Base-by-base conservation (phyloP, 768 basidiomycete genomes). In the Tremella mesenterica region DNA sequence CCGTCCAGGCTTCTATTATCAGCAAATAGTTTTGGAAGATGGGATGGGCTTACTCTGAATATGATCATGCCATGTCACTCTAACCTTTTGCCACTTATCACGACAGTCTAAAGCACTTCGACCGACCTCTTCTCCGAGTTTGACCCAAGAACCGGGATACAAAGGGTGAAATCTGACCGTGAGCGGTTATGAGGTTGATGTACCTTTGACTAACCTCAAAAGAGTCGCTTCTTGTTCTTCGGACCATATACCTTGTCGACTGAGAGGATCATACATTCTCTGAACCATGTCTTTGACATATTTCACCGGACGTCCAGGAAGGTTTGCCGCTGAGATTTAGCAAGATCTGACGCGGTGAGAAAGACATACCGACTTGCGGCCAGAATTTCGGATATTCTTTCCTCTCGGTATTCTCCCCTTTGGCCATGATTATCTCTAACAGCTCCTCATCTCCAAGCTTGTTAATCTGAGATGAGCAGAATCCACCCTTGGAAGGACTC, bases 241-340 rank as follows among this genome's bases (percentile, higher is more conserved):
- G 6, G 54, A 57, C 63, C 63, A 68, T 12, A 43, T 25, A 9
- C 66, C 66, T 47, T 68, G 64, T 20, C 55, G 53, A 1, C 57
- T 63, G 16, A 52, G 52, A 4, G 66, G 61, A 52, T 68, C 55
- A 34, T 60, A 65, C 44, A 50, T 47, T 44, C 66, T 20, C 43
- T 60, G 53, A 30, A 63, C 53, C 23, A 52, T 47, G 29, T 57
- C 57, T 48, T 59, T 58, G 39, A 65, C 63, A 28, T 57, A 61
- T 39, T 58, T 57, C 5, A 62, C 58, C 5, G 66, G 66, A 44
- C 66, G 45, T 31, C 66, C 66, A 10, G 63, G 63, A 2, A 58
- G 38, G 4, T 45, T 29, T 4, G 54, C 58, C 13, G 66, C 63
- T 65, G 33, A 4, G 12, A 43, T 14, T 43, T 31, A n/a, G 25